Percentiles rank a stretch among this genome's conserved stretches.
Evolutionary conservation across 345 rosid genomes (phyloP).

Genomic region (Pistacia atlantica): DNA sequence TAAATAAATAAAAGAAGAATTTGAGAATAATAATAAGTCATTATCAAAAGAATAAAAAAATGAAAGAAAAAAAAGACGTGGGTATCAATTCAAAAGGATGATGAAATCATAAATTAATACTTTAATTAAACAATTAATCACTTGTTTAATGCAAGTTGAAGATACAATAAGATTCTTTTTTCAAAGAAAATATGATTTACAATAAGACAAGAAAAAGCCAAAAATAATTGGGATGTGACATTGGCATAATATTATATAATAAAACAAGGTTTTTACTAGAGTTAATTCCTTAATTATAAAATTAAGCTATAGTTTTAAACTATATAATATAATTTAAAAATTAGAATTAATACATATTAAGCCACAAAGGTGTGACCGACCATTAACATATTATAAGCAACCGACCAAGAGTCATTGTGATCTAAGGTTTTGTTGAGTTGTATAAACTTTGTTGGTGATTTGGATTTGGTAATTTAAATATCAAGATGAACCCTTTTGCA

Average conservation of each 20-base stretch:
- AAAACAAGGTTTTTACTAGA: too few species aligned
- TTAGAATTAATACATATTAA: neutral
- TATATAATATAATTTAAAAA: too few species aligned
- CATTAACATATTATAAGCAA: neutral
- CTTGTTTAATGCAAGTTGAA: conserved; percentile 13
- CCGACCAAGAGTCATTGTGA: neutral
- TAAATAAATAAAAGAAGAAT: neutral
- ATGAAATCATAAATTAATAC: neutral
- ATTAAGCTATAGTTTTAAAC: too few species aligned
- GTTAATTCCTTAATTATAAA: too few species aligned
- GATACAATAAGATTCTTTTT: neutral
- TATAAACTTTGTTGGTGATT: too few species aligned
- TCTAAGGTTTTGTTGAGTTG: too few species aligned
- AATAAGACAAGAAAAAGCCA: neutral
- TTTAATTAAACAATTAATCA: neutral
- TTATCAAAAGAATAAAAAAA: neutral
- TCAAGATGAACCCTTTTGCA: neutral
- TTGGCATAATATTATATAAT: too few species aligned
- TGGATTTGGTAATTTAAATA: neutral
- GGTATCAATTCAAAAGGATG: neutral
- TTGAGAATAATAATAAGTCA: neutral
- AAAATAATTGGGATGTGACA: neutral
- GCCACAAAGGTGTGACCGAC: neutral
- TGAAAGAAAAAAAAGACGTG: neutral
- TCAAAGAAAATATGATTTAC: neutral